Conservation (phyloP, 345 rosid species). For the Aegle marmelos region DNA sequence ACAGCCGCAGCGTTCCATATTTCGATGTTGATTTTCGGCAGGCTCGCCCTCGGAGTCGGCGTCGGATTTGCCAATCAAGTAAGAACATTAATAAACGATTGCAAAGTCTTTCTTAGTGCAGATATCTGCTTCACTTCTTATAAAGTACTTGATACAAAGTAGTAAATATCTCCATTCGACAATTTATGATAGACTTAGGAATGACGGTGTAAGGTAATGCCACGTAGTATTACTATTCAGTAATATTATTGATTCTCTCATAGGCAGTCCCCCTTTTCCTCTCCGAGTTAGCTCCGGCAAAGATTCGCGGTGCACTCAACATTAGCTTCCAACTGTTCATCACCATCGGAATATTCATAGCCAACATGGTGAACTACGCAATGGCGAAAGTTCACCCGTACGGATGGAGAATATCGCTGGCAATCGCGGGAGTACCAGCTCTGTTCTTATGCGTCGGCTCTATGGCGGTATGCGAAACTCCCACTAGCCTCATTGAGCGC, state of each 20-base stretch:
- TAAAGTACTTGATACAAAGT: no score
- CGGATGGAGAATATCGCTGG: constrained; percentile 47
- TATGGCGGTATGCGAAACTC: constrained; percentile 49
- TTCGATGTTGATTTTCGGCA: constrained; percentile 55
- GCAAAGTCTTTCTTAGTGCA: no score
- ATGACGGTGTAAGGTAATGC: no score
- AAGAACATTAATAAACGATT: background rate
- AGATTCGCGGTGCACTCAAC: constrained; percentile 45
- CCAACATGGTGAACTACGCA: constrained; percentile 49
- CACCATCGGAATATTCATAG: constrained; percentile 62
- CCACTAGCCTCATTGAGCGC: constrained; percentile 62
- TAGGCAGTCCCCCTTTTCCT: constrained; percentile 55
- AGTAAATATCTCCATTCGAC: no score
- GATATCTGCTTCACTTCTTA: no score
- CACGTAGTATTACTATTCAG: no score
- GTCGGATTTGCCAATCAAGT: constrained; percentile 83
- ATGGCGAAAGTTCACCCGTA: constrained; percentile 32
- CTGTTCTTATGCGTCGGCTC: constrained; percentile 45
- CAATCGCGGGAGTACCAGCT: constrained; percentile 42
- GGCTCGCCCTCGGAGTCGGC: constrained; percentile 60
- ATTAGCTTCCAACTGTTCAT: constrained; percentile 62
- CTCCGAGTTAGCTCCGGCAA: constrained; percentile 49
- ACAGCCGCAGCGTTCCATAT: constrained; percentile 42
- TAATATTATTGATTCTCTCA: background rate
- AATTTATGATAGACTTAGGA: no score